A percentile compares a stretch with the other conserved stretches of the same genome.
These are phyloP conservation scores for Polytrichum commune DNA, from an alignment of 225 moss, liverwort and hornwort species.

Conservation along the genomic window DNA sequence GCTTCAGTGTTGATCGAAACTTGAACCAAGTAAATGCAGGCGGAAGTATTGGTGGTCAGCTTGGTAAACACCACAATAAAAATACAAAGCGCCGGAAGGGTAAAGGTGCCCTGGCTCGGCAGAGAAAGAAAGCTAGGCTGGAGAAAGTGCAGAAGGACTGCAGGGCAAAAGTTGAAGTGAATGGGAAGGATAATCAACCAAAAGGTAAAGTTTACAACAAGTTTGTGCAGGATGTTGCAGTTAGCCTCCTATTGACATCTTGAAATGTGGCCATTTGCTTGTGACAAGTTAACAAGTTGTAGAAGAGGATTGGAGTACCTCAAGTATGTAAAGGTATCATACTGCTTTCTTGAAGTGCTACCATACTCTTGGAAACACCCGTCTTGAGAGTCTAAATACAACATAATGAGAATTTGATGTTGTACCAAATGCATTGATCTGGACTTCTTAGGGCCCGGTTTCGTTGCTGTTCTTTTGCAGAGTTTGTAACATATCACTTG, in stretches of 20 bases:
- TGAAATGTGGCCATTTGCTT: too few relatives aligned
- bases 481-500: not conserved
- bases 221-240: not conserved
- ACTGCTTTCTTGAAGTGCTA: too few relatives aligned
- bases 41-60: conserved; percentile 8
- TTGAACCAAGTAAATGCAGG: conserved; percentile 8
- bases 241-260: too few relatives aligned
- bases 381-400: too few relatives aligned
- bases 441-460: too few relatives aligned
- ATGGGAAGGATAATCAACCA: conserved; percentile 11
- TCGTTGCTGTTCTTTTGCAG: not conserved
- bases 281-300: too few relatives aligned
- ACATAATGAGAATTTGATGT: too few relatives aligned
- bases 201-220: conserved; percentile 16
- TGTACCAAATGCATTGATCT: too few relatives aligned
- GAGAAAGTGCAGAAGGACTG: conserved; percentile 34
- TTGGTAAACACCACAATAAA: conserved; percentile 30
- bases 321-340: too few relatives aligned
- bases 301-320: not conserved
- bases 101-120: conserved; percentile 48
- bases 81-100: conserved; percentile 51
- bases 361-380: too few relatives aligned
- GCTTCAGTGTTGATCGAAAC: conserved; percentile 20
- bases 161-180: conserved; percentile 13
- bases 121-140: conserved; percentile 36